Base-by-base conservation (phyloP, 495 filamentous ascomycete genomes). In the Podospora pseudocomata region DNA sequence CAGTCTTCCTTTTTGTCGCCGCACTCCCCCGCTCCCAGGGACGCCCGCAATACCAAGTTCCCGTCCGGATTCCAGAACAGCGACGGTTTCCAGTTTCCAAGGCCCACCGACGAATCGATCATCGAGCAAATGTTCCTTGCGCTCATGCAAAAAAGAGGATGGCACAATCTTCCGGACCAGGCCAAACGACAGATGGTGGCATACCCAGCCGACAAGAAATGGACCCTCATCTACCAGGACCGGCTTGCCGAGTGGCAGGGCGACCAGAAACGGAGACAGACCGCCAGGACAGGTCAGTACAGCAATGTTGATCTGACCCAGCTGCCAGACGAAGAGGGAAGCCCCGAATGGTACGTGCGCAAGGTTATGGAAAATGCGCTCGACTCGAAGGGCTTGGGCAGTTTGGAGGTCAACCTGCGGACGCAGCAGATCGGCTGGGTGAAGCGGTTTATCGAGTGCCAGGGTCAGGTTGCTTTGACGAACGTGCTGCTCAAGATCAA, bases 381-480 rank as follows among this genome's bases (percentile, higher is more conserved):
- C 69, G 92, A 92, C 57, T 86, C 90, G 65, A 97, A 99, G 81
- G 91, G 96, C 63, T 81, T 99, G 19, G 90, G 90, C 60, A 96
- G 92, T 81, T 80, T 99, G 72, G 92, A 92, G 76, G 96, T 99
- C 78, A 96, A 92, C 80, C 75, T 99, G 72, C 85, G 95, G 68
- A 98, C 96, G 39, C 96, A 99, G 75, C 95, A 96, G 55, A 98
- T 99, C 71, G 92, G 90, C 80, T 99, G 95, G 95, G 96, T 99
- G 65, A 93, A 90, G 80, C 87, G 89, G 20, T 99, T 98, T 79
- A 92, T 98, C 68, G 95, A 98, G 80, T 94, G 96, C 56, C 95
- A 99, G 80, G 95, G 95, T 67, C 94, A 97, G 80, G 90, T 99
- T 28, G 95, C 95, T 55, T 83, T 99, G 72, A 97, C 95, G 27